These are phyloP conservation scores for Ogataea saltuana DNA, from an alignment of 805 yeast species.

Conservation along the genomic window DNA sequence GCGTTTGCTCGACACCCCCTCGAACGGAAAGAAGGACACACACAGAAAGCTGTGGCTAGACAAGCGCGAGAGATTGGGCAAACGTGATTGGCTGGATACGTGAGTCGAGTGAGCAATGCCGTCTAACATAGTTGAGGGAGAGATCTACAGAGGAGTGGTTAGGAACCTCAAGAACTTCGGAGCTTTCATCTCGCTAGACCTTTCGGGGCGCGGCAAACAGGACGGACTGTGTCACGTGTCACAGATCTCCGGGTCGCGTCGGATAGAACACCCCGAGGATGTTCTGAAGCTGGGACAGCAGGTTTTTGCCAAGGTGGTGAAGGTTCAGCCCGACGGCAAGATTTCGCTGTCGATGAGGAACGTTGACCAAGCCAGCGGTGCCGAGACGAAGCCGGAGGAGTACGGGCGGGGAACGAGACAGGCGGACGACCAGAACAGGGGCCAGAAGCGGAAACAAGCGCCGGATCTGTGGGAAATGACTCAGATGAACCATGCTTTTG, in stretches of 20 bases:
- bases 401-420: slow-evolving; percentile 6
- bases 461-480: slow-evolving; percentile 91
- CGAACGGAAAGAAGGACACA: too few relatives aligned
- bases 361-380: slow-evolving; percentile 71
- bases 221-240: slow-evolving; percentile 82
- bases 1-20: too few relatives aligned
- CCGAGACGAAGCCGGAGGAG: slow-evolving; percentile 2
- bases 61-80: too few relatives aligned
- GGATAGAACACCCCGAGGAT: slow-evolving; percentile 61
- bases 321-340: slow-evolving; percentile 42
- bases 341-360: slow-evolving; percentile 68
- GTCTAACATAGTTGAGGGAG: slow-evolving; percentile 30
- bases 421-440: too few relatives aligned
- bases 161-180: slow-evolving; percentile 68
- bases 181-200: slow-evolving; percentile 64
- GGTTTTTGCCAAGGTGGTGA: slow-evolving; percentile 63
- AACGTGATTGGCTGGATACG: too few relatives aligned
- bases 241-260: slow-evolving; percentile 47
- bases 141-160: slow-evolving; percentile 62
- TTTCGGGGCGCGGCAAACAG: slow-evolving; percentile 23
- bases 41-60: too few relatives aligned
- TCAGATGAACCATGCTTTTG: slow-evolving; percentile 54
- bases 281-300: slow-evolving; percentile 55
- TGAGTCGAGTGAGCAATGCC: too few relatives aligned
- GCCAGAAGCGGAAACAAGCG: slow-evolving; percentile 62